Conservation (phyloP, 805 yeast genomes). For the Kuraishia capsulata region DNA sequence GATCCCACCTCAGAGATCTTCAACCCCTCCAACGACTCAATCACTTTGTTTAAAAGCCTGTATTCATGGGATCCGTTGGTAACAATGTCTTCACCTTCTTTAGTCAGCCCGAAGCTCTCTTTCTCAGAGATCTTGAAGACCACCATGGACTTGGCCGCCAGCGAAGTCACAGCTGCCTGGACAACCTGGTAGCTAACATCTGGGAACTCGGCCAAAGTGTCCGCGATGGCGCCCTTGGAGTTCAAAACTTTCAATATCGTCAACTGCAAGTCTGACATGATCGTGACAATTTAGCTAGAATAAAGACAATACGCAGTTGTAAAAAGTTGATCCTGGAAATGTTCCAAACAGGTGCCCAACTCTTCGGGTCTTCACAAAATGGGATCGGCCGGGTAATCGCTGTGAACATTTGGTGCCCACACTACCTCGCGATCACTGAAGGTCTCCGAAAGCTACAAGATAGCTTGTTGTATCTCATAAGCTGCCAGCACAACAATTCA, state of each 20-base stretch:
- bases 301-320: not conserved
- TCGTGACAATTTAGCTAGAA: not conserved
- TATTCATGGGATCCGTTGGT: constrained; percentile 84
- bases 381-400: constrained; percentile 1
- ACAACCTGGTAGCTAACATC: constrained; percentile 52
- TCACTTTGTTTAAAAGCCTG: constrained; percentile 66
- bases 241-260: constrained; percentile 57
- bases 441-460: too few species aligned
- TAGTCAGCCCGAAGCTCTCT: constrained; percentile 67
- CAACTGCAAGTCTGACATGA: constrained; percentile 67
- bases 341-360: not conserved
- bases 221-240: constrained; percentile 51
- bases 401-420: too few species aligned
- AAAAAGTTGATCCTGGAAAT: not conserved
- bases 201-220: constrained; percentile 64
- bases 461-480: too few species aligned
- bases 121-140: constrained; percentile 62
- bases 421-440: too few species aligned
- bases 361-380: too few species aligned
- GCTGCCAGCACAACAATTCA: too few species aligned
- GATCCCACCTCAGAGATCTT: constrained; percentile 68
- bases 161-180: constrained; percentile 79
- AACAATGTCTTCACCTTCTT: constrained; percentile 76
- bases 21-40: constrained; percentile 67
- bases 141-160: constrained; percentile 78